These are phyloP conservation scores for Eutypella sp. DNA, from an alignment of 2,329 filamentous ascomycete species.

Conservation along the genomic window DNA sequence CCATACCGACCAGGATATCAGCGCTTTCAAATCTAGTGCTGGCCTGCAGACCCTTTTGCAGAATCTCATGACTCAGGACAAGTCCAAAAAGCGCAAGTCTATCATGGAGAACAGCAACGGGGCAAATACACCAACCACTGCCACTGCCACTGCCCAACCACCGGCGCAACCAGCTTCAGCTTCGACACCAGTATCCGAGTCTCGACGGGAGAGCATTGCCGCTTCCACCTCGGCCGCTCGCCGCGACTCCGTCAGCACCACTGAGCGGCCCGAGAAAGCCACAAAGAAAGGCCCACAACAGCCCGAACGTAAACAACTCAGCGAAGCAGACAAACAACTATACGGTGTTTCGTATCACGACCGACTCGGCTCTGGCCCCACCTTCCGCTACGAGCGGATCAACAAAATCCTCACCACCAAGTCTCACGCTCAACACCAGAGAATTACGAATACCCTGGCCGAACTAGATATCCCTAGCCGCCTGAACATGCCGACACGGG, in stretches of 20 bases:
- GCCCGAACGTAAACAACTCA: constrained; percentile 64
- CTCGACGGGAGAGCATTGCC: constrained; percentile 50
- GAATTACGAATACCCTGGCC: constrained; percentile 66
- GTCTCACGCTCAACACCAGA: constrained; percentile 67
- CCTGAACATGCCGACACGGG: constrained; percentile 69
- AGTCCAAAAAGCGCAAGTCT: constrained; percentile 81
- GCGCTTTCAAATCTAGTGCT: constrained; percentile 73
- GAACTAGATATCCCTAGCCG: constrained; percentile 67
- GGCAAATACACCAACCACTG: constrained; percentile 39
- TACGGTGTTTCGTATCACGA: constrained; percentile 87
- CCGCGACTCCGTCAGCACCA: constrained; percentile 41
- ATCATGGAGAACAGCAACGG: constrained; percentile 55
- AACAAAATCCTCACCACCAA: constrained; percentile 75
- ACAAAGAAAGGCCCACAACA: constrained; percentile 47
- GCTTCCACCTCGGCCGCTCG: constrained; percentile 34
- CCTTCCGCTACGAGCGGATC: constrained; percentile 81
- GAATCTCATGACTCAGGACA: constrained; percentile 76
- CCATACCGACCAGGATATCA: constrained; percentile 62
- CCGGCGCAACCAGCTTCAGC: constrained; percentile 21
- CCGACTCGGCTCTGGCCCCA: constrained; percentile 76
- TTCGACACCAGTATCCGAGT: constrained; percentile 35
- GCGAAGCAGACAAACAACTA: constrained; percentile 66
- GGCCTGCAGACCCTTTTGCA: constrained; percentile 77
- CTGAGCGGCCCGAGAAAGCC: constrained; percentile 34
- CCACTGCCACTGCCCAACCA: constrained; percentile 30